Evolutionary conservation across 1,284 basidiomycete species (phyloP).

Genomic region (Erythrobasidium hasegawianum): DNA sequence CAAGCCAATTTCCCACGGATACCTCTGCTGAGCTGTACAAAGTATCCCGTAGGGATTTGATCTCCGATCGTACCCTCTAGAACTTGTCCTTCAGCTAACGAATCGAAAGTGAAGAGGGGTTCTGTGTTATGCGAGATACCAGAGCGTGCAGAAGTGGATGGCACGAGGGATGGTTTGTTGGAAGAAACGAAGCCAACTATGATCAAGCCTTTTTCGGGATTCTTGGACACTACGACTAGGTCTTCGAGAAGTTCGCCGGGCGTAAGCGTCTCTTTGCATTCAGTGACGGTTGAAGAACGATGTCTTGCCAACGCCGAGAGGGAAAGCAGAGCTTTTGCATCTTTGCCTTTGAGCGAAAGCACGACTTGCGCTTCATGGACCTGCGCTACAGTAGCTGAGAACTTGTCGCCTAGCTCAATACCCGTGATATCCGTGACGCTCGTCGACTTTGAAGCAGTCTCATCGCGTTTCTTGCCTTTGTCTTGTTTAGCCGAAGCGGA

Average conservation of each 20-base stretch:
- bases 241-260: slow-evolving; percentile 70
- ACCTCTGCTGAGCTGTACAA: slow-evolving; percentile 65
- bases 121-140: slow-evolving; percentile 16
- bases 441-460: slow-evolving; percentile 2
- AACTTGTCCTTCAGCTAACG: slow-evolving; percentile 65
- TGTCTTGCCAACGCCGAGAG: slow-evolving; percentile 83
- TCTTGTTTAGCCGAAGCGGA: slow-evolving; percentile 39
- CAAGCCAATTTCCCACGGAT: slow-evolving; percentile 72
- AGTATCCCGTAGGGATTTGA: slow-evolving; percentile 58
- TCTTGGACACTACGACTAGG: slow-evolving; percentile 84
- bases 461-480: slow-evolving; percentile 11
- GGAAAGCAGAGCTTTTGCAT: slow-evolving; percentile 65
- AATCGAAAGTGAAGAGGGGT: slow-evolving; percentile 54
- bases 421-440: slow-evolving; percentile 59
- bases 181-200: slow-evolving; percentile 65
- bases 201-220: slow-evolving; percentile 78
- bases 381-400: slow-evolving; percentile 66
- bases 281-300: slow-evolving; percentile 63
- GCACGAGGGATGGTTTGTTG: slow-evolving; percentile 38
- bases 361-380: slow-evolving; percentile 81
- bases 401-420: slow-evolving; percentile 70
- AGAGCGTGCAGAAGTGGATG: neutral
- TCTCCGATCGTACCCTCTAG: slow-evolving; percentile 66
- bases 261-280: slow-evolving; percentile 65
- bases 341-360: slow-evolving; percentile 48